phyloP scores from a whole-genome alignment of 768 basidiomycete genomes.

The Russula sp. region DNA sequence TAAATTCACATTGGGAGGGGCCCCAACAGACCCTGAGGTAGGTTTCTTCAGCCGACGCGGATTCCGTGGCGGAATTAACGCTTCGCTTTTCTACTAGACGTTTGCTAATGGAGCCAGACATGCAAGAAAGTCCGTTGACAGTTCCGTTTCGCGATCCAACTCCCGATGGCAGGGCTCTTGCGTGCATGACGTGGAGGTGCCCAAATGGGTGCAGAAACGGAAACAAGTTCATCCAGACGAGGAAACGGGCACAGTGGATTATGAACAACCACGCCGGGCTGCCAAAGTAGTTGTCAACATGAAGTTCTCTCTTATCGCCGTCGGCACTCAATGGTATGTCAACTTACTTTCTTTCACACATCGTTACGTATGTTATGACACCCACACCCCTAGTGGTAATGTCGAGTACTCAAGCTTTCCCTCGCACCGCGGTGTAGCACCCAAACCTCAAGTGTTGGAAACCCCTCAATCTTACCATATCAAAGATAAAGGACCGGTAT shows the following conservation, averaged over 20 bases:
- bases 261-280: slow-evolving; percentile 65
- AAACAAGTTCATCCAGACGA: slow-evolving; percentile 51
- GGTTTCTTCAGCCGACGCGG: background rate
- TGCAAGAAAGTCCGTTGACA: slow-evolving; percentile 22
- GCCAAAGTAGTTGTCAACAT: slow-evolving; percentile 66
- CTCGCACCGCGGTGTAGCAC: slow-evolving; percentile 53
- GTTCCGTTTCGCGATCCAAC: slow-evolving; percentile 7
- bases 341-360: background rate
- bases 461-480: slow-evolving; percentile 61
- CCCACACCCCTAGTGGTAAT: slow-evolving; percentile 50
- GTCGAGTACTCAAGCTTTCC: slow-evolving; percentile 70
- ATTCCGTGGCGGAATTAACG: background rate
- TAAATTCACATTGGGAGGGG: slow-evolving; percentile 27
- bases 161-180: slow-evolving; percentile 71
- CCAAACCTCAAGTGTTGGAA: slow-evolving; percentile 58
- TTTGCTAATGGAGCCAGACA: slow-evolving; percentile 1
- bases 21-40: slow-evolving; percentile 28
- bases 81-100: slow-evolving; percentile 4
- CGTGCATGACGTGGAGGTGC: slow-evolving; percentile 69
- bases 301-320: slow-evolving; percentile 77
- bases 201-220: slow-evolving; percentile 78
- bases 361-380: slow-evolving; percentile 15
- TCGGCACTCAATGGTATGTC: slow-evolving; percentile 67
- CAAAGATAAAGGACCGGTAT: slow-evolving; percentile 57
- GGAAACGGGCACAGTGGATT: slow-evolving; percentile 38